These are phyloP conservation scores for Albophoma yamanashiensis DNA, from an alignment of 2,329 filamentous ascomycete species.

Conservation along the genomic window DNA sequence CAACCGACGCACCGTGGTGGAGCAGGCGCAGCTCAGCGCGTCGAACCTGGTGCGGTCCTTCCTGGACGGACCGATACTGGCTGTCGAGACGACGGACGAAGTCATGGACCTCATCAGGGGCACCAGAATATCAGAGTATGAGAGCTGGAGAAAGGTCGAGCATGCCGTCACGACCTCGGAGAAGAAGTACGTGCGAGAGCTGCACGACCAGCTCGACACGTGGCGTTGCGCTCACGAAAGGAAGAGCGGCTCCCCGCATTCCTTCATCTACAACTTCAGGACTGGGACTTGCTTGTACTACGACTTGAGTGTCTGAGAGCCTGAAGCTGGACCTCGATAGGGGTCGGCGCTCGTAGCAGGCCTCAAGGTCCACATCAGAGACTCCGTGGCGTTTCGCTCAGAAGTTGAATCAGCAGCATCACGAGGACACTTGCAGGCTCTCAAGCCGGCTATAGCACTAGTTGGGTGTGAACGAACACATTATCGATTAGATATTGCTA, in stretches of 20 bases:
- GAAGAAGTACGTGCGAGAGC: conserved; percentile 70
- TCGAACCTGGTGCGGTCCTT: conserved; percentile 59
- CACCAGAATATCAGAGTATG: conserved; percentile 66
- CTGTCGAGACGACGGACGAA: conserved; percentile 79
- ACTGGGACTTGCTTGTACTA: conserved; percentile 80
- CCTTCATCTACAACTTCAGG: conserved; percentile 86
- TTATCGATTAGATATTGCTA: background rate
- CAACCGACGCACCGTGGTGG: conserved; percentile 77
- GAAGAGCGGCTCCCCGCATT: conserved; percentile 50
- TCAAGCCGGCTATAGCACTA: background rate
- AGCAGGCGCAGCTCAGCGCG: conserved; percentile 55
- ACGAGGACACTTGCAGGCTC: background rate
- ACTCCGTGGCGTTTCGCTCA: background rate
- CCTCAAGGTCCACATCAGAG: background rate
- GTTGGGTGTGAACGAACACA: background rate
- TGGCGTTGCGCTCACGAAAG: conserved; percentile 49
- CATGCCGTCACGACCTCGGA: conserved; percentile 69
- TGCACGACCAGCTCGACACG: conserved; percentile 63
- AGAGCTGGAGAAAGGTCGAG: conserved; percentile 74
- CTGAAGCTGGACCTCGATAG: background rate
- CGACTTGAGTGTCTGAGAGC: conserved; percentile 47
- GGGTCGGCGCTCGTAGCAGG: background rate
- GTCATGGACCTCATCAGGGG: conserved; percentile 66
- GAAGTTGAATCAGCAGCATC: background rate
- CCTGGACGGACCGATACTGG: conserved; percentile 68